Conservation (phyloP, 306 rosid genomes). For the Vicia villosa region DNA sequence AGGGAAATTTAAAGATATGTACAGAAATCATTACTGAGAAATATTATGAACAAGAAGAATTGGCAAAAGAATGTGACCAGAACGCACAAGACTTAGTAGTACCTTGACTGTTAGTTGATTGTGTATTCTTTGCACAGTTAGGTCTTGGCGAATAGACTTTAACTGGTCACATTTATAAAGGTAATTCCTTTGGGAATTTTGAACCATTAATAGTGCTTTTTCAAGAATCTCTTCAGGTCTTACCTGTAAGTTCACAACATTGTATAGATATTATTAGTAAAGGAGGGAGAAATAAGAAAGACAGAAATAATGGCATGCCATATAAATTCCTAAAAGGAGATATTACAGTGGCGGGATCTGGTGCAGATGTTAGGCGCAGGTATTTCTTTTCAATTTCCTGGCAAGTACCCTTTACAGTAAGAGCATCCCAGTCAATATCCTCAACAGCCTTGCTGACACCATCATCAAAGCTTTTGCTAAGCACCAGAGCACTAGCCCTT, state of each 20-base stretch:
- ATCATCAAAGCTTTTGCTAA: slow-evolving; percentile 77
- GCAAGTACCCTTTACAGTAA: slow-evolving; percentile 97
- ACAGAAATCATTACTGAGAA: slow-evolving; percentile 50
- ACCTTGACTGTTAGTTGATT: slow-evolving; percentile 95
- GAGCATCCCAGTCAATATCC: slow-evolving; percentile 99
- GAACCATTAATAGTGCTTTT: slow-evolving; percentile 84
- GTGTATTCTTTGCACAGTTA: slow-evolving; percentile 89
- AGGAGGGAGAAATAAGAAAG: slow-evolving; percentile 5
- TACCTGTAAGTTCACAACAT: slow-evolving; percentile 61
- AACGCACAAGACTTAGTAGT: slow-evolving; percentile 33
- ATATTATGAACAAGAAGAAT: slow-evolving; percentile 6
- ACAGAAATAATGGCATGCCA: slow-evolving; percentile 24
- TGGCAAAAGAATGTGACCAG: background rate
- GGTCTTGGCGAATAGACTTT: slow-evolving; percentile 98
- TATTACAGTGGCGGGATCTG: slow-evolving; percentile 90
- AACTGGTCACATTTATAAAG: slow-evolving; percentile 94
- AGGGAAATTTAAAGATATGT: slow-evolving; percentile 35
- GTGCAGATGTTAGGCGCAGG: slow-evolving; percentile 97
- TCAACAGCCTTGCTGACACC: slow-evolving; percentile 88
- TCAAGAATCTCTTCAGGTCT: slow-evolving; percentile 98
- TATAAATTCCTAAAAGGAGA: slow-evolving; percentile 19
- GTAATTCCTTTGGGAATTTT: slow-evolving; percentile 85
- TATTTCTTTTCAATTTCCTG: slow-evolving; percentile 95
- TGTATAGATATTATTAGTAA: slow-evolving; percentile 4
- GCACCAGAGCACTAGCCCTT: slow-evolving; percentile 78